Evolutionary conservation across 768 basidiomycete genomes (phyloP).

Genomic region (Fibroporia radiculosa): DNA sequence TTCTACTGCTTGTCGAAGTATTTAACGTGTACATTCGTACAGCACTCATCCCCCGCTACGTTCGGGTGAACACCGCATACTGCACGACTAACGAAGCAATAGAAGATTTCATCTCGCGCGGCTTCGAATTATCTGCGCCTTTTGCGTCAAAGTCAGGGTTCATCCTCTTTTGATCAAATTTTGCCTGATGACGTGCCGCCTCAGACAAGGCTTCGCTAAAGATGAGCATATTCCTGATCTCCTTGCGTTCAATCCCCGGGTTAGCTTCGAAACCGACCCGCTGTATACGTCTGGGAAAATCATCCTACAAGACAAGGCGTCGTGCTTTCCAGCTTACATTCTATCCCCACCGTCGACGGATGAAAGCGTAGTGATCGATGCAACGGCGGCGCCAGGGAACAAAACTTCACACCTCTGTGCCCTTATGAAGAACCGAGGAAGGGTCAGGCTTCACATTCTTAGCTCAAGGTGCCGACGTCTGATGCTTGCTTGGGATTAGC

Average conservation of each 20-base stretch:
- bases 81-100: constrained; percentile 65
- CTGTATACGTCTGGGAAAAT: constrained; percentile 74
- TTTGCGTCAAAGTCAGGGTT: constrained; percentile 42
- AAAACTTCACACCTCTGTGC: constrained; percentile 94
- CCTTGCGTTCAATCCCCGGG: constrained; percentile 63
- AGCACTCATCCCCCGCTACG: constrained; percentile 79
- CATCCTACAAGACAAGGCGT: constrained; percentile 96
- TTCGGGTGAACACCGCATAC: constrained; percentile 68
- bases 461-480: not conserved
- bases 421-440: constrained; percentile 76
- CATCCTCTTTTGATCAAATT: constrained; percentile 1
- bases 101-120: constrained; percentile 43
- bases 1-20: not conserved
- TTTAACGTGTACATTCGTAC: not conserved
- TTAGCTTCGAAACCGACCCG: constrained; percentile 60
- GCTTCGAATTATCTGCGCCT: constrained; percentile 47
- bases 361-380: constrained; percentile 70
- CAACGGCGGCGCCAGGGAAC: constrained; percentile 95
- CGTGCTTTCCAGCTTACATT: constrained; percentile 89
- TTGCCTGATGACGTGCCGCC: not conserved
- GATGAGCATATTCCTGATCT: constrained; percentile 83
- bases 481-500: constrained; percentile 28
- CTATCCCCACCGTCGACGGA: constrained; percentile 62
- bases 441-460: constrained; percentile 36
- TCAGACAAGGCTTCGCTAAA: constrained; percentile 54